Base-by-base conservation (phyloP, 2,329 filamentous ascomycete species). In the Thielaviopsis ethacetica region DNA sequence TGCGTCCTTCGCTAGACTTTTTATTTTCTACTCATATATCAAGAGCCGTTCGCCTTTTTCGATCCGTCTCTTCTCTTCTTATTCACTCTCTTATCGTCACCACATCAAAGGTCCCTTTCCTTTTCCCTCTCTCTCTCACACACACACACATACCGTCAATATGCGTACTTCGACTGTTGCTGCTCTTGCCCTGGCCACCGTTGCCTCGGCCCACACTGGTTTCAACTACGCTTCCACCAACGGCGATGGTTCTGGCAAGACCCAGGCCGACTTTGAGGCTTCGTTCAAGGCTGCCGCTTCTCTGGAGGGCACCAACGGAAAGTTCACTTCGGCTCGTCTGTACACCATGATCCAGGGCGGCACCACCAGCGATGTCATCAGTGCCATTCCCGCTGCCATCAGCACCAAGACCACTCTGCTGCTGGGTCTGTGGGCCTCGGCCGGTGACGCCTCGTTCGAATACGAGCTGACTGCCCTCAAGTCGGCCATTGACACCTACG, bases 341-440 rank as follows among this genome's bases (percentile, higher is more conserved):
- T 90, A 85, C 72, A 88, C 85, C 64, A 88, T 82, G 78, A 76
- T 86, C 54, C 75, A 78, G 72, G 65, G 56, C 54, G 21, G 41
- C 63, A 84, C 84, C 5, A 71, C 78, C 63, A 83, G 78, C 71
- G 76, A 76, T 30, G 77, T 82, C 65, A 89, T 86, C 66, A 75
- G 78, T 49, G 87, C 85, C 63, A 88, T 95, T 63, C 85, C 85
- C 50, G 90, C 90, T 51, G 90, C 89, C 66, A 89, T 95, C 71
- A 79, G 78, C 65, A 88, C 88, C 66, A 79, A 88, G 65, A 94
- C 88, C 1, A 77, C 78, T 51, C 78, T 96, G 26, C 79, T 96
- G 12, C 81, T 95, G 13, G 89, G 89, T 64, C 74, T 96, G 56
- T 95, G 90, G 90, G 81, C 82, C 10, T 91, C 88, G 0, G 85